These are phyloP conservation scores for Escovopsis weberi DNA, from an alignment of 2,329 filamentous ascomycete genomes.

Conservation along the genomic window DNA sequence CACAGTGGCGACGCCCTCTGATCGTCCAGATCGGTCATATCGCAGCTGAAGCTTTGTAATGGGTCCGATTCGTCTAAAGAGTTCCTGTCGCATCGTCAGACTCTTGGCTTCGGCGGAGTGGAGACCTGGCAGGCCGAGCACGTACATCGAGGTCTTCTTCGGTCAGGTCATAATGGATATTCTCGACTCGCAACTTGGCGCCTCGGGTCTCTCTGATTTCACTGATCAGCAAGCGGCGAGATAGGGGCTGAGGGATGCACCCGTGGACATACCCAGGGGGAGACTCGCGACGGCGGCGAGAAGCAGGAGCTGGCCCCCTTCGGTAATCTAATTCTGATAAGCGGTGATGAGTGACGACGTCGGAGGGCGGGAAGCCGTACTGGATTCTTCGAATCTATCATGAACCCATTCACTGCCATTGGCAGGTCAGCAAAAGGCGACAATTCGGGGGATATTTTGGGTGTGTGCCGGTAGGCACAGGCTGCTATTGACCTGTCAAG, in stretches of 20 bases:
- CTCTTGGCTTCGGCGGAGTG: constrained; percentile 2
- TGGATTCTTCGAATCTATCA: constrained; percentile 70
- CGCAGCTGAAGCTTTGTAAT: constrained; percentile 54
- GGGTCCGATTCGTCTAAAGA: constrained; percentile 66
- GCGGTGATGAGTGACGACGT: background rate
- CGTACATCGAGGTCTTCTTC: constrained; percentile 67
- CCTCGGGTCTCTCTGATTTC: constrained; percentile 35
- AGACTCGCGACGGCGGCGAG: constrained; percentile 28
- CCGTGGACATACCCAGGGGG: constrained; percentile 21
- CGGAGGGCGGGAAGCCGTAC: constrained; percentile 22
- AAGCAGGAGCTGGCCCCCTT: constrained; percentile 27
- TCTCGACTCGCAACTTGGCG: constrained; percentile 69
- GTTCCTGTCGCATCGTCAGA: constrained; percentile 39
- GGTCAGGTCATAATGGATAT: constrained; percentile 83
- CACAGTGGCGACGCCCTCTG: constrained; percentile 71
- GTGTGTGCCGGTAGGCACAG: background rate
- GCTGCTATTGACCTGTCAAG: constrained; percentile 48
- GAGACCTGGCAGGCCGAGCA: background rate
- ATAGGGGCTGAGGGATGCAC: constrained; percentile 2
- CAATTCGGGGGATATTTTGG: no score
- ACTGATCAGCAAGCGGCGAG: constrained; percentile 6
- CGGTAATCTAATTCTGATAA: constrained; percentile 22
- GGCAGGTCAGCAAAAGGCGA: background rate
- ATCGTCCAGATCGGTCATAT: constrained; percentile 82
- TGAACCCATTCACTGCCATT: constrained; percentile 74